Conservation (phyloP, 441 rosid species). For the Omphalea diandra region DNA sequence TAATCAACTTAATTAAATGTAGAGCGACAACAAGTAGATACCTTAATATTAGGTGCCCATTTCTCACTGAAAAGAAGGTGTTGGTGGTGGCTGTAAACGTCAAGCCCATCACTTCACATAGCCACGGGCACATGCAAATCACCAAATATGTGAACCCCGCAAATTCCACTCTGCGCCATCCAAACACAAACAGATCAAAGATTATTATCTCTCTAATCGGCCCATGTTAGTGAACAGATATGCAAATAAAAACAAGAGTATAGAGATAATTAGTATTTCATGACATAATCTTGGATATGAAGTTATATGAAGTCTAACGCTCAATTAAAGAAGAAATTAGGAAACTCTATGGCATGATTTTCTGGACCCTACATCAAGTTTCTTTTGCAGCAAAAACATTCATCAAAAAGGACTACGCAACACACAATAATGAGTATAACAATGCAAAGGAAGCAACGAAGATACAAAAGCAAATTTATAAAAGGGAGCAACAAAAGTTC, state of each 20-base stretch:
- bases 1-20: too few species aligned
- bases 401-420: background rate
- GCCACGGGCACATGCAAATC: background rate
- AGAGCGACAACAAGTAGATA: too few species aligned
- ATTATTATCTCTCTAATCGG: background rate
- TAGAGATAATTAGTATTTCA: background rate
- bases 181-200: background rate
- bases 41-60: background rate
- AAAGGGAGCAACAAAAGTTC: background rate
- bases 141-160: conserved; percentile 6
- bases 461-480: too few species aligned
- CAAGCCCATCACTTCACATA: conserved; percentile 16
- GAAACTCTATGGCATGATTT: background rate
- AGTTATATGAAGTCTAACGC: too few species aligned
- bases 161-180: background rate
- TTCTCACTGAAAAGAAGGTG: background rate
- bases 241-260: background rate
- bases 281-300: too few species aligned
- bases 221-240: background rate
- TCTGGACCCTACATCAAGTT: background rate
- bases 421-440: background rate
- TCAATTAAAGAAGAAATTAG: background rate
- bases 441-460: too few species aligned
- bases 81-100: background rate
- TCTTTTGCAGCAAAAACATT: conserved; percentile 1